Evolutionary conservation across 345 rosid species (phyloP).

Genomic region (Euphorbia peplus): DNA sequence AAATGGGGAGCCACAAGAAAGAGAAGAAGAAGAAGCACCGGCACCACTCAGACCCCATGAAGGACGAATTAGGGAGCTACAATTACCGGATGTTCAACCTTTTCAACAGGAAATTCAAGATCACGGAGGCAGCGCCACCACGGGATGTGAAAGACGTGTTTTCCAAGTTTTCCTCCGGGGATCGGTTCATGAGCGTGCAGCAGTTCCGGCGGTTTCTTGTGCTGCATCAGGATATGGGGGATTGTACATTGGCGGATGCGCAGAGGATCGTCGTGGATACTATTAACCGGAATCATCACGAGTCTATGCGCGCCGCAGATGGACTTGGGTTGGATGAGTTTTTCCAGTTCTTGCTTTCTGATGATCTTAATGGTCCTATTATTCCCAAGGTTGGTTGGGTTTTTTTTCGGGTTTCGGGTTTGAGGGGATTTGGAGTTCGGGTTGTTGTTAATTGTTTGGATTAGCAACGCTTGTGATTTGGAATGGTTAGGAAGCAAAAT

Average conservation of each 20-base stretch:
- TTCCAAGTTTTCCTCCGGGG: conserved; percentile 17
- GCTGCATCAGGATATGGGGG: conserved; percentile 14
- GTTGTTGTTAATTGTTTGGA: background rate
- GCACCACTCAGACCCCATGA: background rate
- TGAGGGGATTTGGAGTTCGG: background rate
- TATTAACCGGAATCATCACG: conserved; percentile 14
- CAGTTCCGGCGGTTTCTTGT: conserved; percentile 28
- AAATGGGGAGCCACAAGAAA: conserved; percentile 20
- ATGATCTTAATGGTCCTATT: conserved; percentile 30
- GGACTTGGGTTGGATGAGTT: conserved; percentile 27
- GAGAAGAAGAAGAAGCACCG: conserved; percentile 10
- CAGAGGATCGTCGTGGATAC: conserved; percentile 22
- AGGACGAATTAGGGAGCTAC: conserved; percentile 25
- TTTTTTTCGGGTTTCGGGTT: background rate
- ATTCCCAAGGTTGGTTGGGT: conserved; percentile 16
- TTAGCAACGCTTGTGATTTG: no score
- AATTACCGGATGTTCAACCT: conserved; percentile 31
- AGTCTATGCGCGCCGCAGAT: conserved; percentile 8
- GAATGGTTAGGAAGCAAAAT: background rate
- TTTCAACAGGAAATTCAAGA: conserved; percentile 34
- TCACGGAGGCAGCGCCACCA: conserved; percentile 31
- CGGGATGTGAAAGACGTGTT: conserved; percentile 18
- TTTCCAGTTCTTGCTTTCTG: conserved; percentile 27
- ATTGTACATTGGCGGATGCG: conserved; percentile 15
- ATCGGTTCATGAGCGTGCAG: conserved; percentile 15